Conservation (phyloP, 305 asterid genomes). For the Rubia peregrina region DNA sequence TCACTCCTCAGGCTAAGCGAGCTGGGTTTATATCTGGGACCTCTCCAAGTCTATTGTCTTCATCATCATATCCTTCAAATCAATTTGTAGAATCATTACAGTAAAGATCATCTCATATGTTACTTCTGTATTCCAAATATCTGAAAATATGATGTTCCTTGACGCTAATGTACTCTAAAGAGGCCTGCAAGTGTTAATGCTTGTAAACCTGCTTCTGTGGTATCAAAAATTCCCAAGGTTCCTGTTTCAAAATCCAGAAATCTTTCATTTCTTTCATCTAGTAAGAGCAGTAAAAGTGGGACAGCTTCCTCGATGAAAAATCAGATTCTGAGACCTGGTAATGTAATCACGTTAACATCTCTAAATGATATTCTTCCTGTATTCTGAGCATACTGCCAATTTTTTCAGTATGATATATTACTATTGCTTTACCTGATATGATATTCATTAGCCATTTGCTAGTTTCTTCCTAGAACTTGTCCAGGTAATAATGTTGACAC, state of each 20-base stretch:
- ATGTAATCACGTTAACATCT: conserved; percentile 13
- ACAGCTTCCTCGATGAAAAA: conserved; percentile 39
- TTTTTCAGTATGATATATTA: background rate
- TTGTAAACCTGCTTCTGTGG: conserved; percentile 42
- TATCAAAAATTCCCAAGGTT: conserved; percentile 47
- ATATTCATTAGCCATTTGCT: background rate
- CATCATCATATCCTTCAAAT: conserved; percentile 75
- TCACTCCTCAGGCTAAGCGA: conserved; percentile 32
- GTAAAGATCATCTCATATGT: conserved; percentile 10
- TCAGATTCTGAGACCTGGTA: conserved; percentile 63
- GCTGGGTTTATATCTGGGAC: conserved; percentile 33
- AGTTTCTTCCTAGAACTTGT: conserved; percentile 16
- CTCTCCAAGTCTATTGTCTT: conserved; percentile 46
- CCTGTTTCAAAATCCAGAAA: conserved; percentile 48
- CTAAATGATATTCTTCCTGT: background rate
- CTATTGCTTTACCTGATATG: background rate
- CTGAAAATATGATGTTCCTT: conserved; percentile 37
- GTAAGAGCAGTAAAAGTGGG: conserved; percentile 32
- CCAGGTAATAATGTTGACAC: background rate
- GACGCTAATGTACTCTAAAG: conserved; percentile 50
- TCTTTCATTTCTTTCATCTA: conserved; percentile 30
- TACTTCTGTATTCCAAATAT: conserved; percentile 18
- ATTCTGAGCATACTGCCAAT: background rate
- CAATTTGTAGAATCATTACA: conserved; percentile 15
- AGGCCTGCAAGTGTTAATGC: conserved; percentile 46